Conservation (phyloP, 805 yeast species). For the Metschnikowia koreensis region DNA sequence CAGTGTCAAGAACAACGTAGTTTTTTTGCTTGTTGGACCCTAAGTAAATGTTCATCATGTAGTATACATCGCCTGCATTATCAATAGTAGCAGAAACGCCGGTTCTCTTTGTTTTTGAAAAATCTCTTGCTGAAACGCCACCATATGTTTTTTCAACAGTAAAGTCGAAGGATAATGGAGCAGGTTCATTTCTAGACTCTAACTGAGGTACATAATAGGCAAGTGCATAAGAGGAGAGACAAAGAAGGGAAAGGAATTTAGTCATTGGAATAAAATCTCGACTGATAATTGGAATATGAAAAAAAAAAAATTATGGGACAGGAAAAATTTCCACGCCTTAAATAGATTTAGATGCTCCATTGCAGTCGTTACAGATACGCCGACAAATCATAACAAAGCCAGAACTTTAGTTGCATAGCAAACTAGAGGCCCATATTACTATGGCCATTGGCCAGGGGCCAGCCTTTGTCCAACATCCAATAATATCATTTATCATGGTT, state of each 20-base stretch:
- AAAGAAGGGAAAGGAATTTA: neutral
- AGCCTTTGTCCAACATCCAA: neutral
- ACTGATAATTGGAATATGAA: neutral
- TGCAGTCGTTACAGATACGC: neutral
- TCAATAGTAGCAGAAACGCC: slow-evolving; percentile 1
- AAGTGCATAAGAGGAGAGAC: neutral
- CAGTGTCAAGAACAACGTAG: slow-evolving; percentile 43
- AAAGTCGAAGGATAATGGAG: slow-evolving; percentile 10
- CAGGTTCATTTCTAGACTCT: neutral
- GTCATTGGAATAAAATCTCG: neutral
- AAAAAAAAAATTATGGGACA: neutral
- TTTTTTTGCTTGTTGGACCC: slow-evolving; percentile 19
- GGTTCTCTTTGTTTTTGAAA: slow-evolving; percentile 5
- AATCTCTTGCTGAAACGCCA: neutral
- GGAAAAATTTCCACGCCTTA: neutral
- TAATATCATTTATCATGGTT: neutral
- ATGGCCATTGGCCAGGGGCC: neutral
- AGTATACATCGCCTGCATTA: slow-evolving; percentile 8
- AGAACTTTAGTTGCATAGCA: neutral
- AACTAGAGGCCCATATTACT: neutral
- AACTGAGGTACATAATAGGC: neutral
- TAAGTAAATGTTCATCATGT: slow-evolving; percentile 14
- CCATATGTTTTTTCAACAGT: neutral
- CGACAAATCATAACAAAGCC: neutral
- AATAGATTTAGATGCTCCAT: neutral